Evolutionary conservation across 208 protist species (phyloP), one percentile per base, ranked within the genome.

Genomic region (Leishmania gerbilli): DNA sequence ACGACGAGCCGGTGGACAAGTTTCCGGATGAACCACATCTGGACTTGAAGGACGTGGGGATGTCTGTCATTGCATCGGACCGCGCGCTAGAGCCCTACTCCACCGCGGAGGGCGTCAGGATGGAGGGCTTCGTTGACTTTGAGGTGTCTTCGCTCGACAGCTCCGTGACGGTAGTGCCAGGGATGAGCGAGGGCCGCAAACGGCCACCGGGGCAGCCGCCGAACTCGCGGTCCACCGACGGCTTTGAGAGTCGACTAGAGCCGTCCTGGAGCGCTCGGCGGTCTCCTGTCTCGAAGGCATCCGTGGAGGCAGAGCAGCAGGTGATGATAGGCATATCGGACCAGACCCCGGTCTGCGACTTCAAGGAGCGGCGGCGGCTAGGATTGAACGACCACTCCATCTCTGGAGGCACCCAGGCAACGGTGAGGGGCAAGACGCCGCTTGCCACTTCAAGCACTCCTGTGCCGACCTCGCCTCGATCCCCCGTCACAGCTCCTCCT

Each of bases 61-160:
- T 84, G 34, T 45, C 80, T 55, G 34, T 47, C 69, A 74, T 82
- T 40, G 68, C 85, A n/a, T 71, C 82, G 17, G 81, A 83, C 47
- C 64, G 77, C 11, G 55, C 82, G 7, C 58, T 79, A n/a, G 64
- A 27, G 45, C 76, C 79, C 47, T 71, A 71, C 71, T 49, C 58
- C 74, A 69, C 55, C 11, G 79, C 74, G 2, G 40, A 74, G 37
- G 74, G 53, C 49, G 71, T 47, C 3, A 71, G 51, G 71, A 81
- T 71, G 47, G 77, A 80, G 56, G 81, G 56, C 34, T 90, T 90
- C 62, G 72, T 76, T 2, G 87, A 90, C 77, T 90, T 90, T 49
- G 84, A 86, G 64, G 80, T 82, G 15, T 74, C 71, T 31, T 84
- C 68, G 4, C 76, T 78, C 13, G 42, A 49, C 64, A 72, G 56